A percentile compares a stretch with the other conserved stretches of the same genome.
Evolutionary conservation across 1,284 basidiomycete genomes (phyloP).

Genomic region (Xerocomus cyaneibrunnescens): DNA sequence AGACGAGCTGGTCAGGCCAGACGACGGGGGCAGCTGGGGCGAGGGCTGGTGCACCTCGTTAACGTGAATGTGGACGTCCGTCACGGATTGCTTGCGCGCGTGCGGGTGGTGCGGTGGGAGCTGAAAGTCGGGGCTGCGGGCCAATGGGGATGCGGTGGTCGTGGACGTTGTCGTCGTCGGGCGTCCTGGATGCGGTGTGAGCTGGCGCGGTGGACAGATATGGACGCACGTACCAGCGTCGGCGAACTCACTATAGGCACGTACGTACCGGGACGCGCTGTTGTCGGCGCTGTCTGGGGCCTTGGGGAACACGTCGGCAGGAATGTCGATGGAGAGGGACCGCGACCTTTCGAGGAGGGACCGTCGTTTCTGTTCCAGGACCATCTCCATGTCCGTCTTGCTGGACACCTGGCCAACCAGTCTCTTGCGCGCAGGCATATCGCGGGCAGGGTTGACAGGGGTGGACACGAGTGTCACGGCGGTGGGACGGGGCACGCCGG

Average conservation of each 20-base stretch:
- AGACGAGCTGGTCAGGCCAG: slow-evolving; percentile 45
- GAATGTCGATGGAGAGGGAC: slow-evolving; percentile 55
- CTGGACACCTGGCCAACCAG: slow-evolving; percentile 30
- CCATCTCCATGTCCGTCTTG: slow-evolving; percentile 24
- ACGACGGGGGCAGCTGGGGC: slow-evolving; percentile 33
- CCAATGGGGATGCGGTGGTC: too few relatives aligned
- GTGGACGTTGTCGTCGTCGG: slow-evolving; percentile 34
- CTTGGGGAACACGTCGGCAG: slow-evolving; percentile 41
- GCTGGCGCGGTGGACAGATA: not conserved
- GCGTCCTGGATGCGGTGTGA: slow-evolving; percentile 14
- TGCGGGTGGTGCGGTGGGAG: slow-evolving; percentile 69
- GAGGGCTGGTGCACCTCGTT: slow-evolving; percentile 33
- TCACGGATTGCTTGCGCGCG: slow-evolving; percentile 68
- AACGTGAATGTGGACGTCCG: slow-evolving; percentile 53
- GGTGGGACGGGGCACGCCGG: slow-evolving; percentile 57
- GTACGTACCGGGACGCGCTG: slow-evolving; percentile 26
- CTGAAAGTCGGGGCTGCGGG: slow-evolving; percentile 51
- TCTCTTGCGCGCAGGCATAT: slow-evolving; percentile 27
- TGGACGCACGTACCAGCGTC: slow-evolving; percentile 17
- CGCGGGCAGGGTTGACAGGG: slow-evolving; percentile 23
- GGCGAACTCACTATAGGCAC: slow-evolving; percentile 33
- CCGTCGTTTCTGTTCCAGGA: slow-evolving; percentile 32
- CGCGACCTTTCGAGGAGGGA: slow-evolving; percentile 46
- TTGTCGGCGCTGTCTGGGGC: not conserved
- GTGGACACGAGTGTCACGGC: slow-evolving; percentile 23